These are phyloP conservation scores for Fusarium zealandicum DNA, from an alignment of 2,329 filamentous ascomycete genomes.

Conservation along the genomic window DNA sequence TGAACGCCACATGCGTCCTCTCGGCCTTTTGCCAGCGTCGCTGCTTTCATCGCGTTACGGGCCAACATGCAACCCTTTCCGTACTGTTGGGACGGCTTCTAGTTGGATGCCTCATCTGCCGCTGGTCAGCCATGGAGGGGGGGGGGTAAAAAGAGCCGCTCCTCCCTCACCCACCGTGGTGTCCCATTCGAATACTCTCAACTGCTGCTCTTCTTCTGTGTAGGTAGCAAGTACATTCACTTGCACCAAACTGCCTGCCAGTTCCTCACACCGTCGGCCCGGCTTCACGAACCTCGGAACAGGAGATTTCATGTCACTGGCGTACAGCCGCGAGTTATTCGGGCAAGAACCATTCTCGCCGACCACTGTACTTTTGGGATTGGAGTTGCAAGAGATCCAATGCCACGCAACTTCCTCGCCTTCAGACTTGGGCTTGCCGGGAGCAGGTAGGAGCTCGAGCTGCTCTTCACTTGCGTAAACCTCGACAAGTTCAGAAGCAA, in stretches of 20 bases:
- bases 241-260: too few species aligned
- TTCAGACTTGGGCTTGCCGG: not conserved
- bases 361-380: not conserved
- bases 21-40: constrained; percentile 12
- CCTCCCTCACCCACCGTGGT: not conserved
- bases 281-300: not conserved
- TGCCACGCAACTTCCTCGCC: not conserved
- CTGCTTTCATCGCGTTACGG: constrained; percentile 20
- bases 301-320: not conserved
- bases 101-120: constrained; percentile 15
- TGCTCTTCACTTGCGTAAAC: not conserved
- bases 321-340: too few species aligned
- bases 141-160: constrained; percentile 21
- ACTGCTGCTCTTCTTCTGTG: not conserved
- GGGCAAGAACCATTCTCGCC: not conserved
- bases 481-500: not conserved
- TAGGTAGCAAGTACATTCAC: not conserved
- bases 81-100: constrained; percentile 25
- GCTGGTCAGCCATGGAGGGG: constrained; percentile 1
- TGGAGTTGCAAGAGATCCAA: not conserved
- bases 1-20: constrained; percentile 24
- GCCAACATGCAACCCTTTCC: constrained; percentile 23
- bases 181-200: not conserved
- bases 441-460: not conserved
- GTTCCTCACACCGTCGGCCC: not conserved